Conservation (phyloP, 208 protist genomes). For the Trypanosoma boissoni region DNA sequence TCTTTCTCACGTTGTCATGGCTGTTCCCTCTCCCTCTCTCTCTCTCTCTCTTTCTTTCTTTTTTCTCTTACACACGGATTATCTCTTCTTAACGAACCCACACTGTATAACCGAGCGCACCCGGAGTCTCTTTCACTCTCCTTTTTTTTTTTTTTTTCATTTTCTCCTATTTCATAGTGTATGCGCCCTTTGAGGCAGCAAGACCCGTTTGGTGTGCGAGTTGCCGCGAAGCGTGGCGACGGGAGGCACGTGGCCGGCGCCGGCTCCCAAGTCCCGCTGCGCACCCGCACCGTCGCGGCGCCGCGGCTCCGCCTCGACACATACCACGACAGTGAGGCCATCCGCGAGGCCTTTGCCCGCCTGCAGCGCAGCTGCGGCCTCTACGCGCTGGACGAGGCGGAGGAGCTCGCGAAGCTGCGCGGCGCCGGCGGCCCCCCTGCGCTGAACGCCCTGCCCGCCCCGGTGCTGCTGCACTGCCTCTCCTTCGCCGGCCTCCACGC, state of each 20-base stretch:
- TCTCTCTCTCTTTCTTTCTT: constrained; percentile 9
- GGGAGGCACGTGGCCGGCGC: constrained; percentile 10
- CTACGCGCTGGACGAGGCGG: constrained; percentile 27
- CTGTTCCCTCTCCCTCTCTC: not conserved
- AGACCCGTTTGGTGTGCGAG: not conserved
- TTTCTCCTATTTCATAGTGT: not conserved
- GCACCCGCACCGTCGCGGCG: constrained; percentile 12
- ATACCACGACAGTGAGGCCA: constrained; percentile 18
- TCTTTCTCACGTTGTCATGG: not conserved
- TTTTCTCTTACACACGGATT: too few relatives aligned
- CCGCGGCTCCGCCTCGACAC: constrained; percentile 23
- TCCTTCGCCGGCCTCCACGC: constrained; percentile 28
- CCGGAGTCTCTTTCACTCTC: not conserved
- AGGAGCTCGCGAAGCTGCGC: constrained; percentile 25
- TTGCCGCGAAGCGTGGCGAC: not conserved
- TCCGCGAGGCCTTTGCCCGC: constrained; percentile 20
- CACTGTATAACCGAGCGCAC: not conserved
- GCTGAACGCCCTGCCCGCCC: constrained; percentile 22
- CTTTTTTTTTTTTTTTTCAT: not conserved
- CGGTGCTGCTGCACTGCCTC: constrained; percentile 30
- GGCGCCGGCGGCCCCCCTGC: not conserved
- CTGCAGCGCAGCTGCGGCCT: constrained; percentile 27
- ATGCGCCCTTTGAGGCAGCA: not conserved
- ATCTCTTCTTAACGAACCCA: too few relatives aligned
- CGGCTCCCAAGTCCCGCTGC: constrained; percentile 14